phyloP scores from a whole-genome alignment of 1,139 yeast genomes.

The Kurtzmaniella quercitrusa region DNA sequence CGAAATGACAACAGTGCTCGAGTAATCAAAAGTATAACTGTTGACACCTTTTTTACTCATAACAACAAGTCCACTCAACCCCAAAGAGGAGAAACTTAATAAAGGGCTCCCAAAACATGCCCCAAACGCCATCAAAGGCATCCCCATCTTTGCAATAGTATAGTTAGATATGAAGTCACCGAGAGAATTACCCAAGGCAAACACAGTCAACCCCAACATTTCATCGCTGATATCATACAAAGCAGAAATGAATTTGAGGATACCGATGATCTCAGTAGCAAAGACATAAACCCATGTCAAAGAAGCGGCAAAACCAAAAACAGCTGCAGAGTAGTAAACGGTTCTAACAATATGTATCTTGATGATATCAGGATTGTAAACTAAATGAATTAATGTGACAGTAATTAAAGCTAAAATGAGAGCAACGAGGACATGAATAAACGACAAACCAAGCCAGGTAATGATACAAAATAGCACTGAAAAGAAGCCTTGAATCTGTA shows the following conservation, averaged over 20 bases:
- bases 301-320: conserved; percentile 63
- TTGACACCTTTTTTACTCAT: conserved; percentile 13
- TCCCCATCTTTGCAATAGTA: conserved; percentile 81
- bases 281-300: conserved; percentile 71
- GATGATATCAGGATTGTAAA: background rate
- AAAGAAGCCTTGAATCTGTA: conserved; percentile 17
- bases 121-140: conserved; percentile 87
- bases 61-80: conserved; percentile 56
- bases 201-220: conserved; percentile 76
- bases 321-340: conserved; percentile 33
- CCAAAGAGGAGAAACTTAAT: conserved; percentile 43
- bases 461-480: conserved; percentile 15
- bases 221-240: conserved; percentile 70
- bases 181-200: conserved; percentile 88
- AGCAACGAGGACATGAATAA: background rate
- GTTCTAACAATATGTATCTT: conserved; percentile 7
- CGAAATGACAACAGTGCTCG: conserved; percentile 43
- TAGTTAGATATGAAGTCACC: conserved; percentile 87
- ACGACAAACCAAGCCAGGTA: conserved; percentile 8
- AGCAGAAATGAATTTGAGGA: conserved; percentile 60
- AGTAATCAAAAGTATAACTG: conserved; percentile 29
- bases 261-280: conserved; percentile 72
- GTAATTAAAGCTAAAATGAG: background rate
- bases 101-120: conserved; percentile 96
- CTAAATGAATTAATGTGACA: background rate